Conservation (phyloP, 257 asterid genomes). For the Rubia yunnanensis region DNA sequence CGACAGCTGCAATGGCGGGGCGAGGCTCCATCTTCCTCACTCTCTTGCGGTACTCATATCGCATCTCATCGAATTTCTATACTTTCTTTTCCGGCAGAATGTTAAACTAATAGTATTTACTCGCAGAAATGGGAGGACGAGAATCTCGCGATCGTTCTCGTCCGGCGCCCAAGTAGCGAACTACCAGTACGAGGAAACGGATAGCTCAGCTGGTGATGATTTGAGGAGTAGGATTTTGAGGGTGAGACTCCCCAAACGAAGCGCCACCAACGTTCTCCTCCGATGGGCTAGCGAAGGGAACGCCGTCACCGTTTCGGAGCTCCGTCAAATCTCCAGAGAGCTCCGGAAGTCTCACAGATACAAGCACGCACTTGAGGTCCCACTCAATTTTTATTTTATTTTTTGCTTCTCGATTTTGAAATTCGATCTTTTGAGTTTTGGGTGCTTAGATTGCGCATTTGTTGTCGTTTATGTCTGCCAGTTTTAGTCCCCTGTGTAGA, state of each 20-base stretch:
- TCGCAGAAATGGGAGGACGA: conserved; percentile 24
- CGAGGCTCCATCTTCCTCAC: conserved; percentile 53
- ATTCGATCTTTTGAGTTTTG: neutral
- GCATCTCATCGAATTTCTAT: neutral
- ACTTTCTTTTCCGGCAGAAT: neutral
- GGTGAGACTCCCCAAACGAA: conserved; percentile 79
- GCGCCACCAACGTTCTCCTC: conserved; percentile 61
- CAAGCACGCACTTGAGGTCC: conserved; percentile 96
- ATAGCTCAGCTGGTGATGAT: conserved; percentile 38
- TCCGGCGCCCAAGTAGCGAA: conserved; percentile 34
- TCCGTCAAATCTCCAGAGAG: conserved; percentile 66
- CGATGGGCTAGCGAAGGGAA: conserved; percentile 74
- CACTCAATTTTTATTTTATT: neutral
- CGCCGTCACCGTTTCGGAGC: conserved; percentile 44
- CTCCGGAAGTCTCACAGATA: conserved; percentile 59
- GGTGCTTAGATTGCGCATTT: neutral
- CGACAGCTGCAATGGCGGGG: conserved; percentile 48
- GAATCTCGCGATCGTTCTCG: conserved; percentile 41
- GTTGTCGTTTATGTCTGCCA: neutral
- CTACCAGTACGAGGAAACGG: conserved; percentile 25
- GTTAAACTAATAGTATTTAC: neutral
- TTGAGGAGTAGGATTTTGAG: conserved; percentile 72
- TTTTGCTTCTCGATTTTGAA: neutral
- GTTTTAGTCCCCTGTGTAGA: neutral
- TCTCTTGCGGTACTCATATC: conserved; percentile 39